Evolutionary conservation across 2,329 filamentous ascomycete species (phyloP).

Genomic region (Colletotrichum sansevieriae): DNA sequence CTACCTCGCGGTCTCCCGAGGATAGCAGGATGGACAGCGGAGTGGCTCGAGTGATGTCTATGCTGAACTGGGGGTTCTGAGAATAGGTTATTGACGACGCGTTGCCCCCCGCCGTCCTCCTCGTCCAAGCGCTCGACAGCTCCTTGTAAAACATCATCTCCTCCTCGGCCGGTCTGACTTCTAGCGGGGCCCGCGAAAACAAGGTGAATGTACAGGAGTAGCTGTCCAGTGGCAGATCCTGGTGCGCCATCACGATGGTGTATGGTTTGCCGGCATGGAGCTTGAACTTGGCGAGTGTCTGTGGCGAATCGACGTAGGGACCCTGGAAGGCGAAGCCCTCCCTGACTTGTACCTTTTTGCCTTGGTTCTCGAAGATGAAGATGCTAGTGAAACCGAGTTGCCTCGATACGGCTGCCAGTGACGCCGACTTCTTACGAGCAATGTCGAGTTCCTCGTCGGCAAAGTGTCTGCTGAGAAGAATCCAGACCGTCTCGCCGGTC

Average conservation of each 20-base stretch:
- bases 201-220: constrained; percentile 92
- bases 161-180: constrained; percentile 72
- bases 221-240: constrained; percentile 77
- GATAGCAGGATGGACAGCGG: constrained; percentile 82
- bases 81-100: constrained; percentile 81
- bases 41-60: constrained; percentile 69
- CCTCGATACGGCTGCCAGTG: constrained; percentile 60
- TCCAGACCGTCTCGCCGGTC: constrained; percentile 77
- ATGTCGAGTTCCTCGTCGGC: constrained; percentile 74
- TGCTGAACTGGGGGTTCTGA: constrained; percentile 87
- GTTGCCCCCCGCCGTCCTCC: constrained; percentile 86
- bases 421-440: constrained; percentile 58
- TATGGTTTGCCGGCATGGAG: constrained; percentile 57
- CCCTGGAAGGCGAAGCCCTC: constrained; percentile 80
- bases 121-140: constrained; percentile 78
- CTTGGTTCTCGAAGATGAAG: constrained; percentile 80
- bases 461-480: constrained; percentile 90
- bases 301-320: constrained; percentile 94
- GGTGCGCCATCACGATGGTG: constrained; percentile 80
- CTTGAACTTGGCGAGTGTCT: constrained; percentile 82
- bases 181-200: constrained; percentile 76
- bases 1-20: constrained; percentile 73
- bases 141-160: constrained; percentile 70
- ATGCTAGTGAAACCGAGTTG: constrained; percentile 88
- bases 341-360: constrained; percentile 79